Conservation (phyloP, 805 yeast genomes). For the Candida mattraensis region DNA sequence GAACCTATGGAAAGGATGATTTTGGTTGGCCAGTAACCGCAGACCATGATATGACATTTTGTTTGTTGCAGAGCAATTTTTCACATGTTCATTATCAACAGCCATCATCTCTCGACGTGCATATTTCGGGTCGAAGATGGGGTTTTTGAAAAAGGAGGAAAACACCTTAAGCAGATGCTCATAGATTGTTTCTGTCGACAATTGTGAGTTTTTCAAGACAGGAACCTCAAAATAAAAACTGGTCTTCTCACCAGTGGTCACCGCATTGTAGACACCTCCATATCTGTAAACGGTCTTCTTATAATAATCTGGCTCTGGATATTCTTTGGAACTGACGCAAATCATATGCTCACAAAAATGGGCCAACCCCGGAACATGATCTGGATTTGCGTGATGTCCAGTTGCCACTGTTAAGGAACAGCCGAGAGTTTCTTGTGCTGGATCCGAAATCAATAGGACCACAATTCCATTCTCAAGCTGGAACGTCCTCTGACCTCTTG, state of each 20-base stretch:
- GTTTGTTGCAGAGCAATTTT: slow-evolving; percentile 43
- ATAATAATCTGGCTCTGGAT: slow-evolving; percentile 47
- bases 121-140: slow-evolving; percentile 44
- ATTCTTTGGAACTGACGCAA: slow-evolving; percentile 55
- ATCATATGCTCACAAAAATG: slow-evolving; percentile 85
- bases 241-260: slow-evolving; percentile 67
- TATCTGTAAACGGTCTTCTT: slow-evolving; percentile 42
- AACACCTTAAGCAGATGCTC: slow-evolving; percentile 49
- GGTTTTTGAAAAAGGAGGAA: slow-evolving; percentile 49
- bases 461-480: slow-evolving; percentile 67
- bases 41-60: slow-evolving; percentile 61
- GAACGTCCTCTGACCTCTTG: slow-evolving; percentile 44
- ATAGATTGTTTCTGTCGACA: slow-evolving; percentile 36
- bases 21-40: slow-evolving; percentile 45
- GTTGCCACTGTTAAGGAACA: slow-evolving; percentile 74
- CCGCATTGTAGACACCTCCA: slow-evolving; percentile 67
- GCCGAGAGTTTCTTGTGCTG: slow-evolving; percentile 60
- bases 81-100: slow-evolving; percentile 64
- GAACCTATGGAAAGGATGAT: slow-evolving; percentile 60
- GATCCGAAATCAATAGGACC: slow-evolving; percentile 73
- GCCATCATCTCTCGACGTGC: slow-evolving; percentile 56
- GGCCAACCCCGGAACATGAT: slow-evolving; percentile 72
- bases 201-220: slow-evolving; percentile 21
- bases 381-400: slow-evolving; percentile 82
- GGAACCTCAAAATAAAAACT: slow-evolving; percentile 66